Evolutionary conservation across 768 basidiomycete genomes (phyloP).

Genomic region (Coprinellus micaceus): DNA sequence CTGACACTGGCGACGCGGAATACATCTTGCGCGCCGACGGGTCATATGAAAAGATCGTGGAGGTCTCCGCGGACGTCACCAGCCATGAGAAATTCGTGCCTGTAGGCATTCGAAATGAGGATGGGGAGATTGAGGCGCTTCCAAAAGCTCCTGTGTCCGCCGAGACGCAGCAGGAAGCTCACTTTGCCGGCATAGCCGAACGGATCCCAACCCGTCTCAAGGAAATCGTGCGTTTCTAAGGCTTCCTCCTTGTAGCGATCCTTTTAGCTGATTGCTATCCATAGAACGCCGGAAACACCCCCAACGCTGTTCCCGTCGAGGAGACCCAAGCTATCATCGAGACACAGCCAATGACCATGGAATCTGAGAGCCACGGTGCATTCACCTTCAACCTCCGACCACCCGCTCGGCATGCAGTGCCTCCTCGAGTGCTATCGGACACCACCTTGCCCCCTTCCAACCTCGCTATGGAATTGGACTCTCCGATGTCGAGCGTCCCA

Average conservation of each 20-base stretch:
- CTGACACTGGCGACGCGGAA: slow-evolving; percentile 40
- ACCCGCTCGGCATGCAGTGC: too few species aligned
- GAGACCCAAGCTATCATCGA: slow-evolving; percentile 44
- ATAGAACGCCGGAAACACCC: slow-evolving; percentile 15
- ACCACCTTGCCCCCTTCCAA: slow-evolving; percentile 9
- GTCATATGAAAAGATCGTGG: slow-evolving; percentile 22
- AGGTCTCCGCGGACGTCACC: too few species aligned
- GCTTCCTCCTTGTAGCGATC: not conserved
- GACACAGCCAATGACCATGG: slow-evolving; percentile 12
- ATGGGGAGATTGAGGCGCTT: slow-evolving; percentile 50
- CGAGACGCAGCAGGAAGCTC: slow-evolving; percentile 37
- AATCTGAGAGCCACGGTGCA: slow-evolving; percentile 6
- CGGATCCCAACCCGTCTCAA: slow-evolving; percentile 50
- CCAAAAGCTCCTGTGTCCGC: slow-evolving; percentile 11
- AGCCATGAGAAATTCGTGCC: slow-evolving; percentile 14
- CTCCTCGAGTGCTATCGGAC: not conserved
- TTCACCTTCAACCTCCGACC: not conserved
- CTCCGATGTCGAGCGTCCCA: slow-evolving; percentile 28
- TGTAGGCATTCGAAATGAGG: slow-evolving; percentile 52
- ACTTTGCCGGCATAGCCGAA: slow-evolving; percentile 51
- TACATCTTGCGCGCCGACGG: slow-evolving; percentile 36
- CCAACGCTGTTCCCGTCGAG: slow-evolving; percentile 27
- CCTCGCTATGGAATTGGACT: slow-evolving; percentile 10
- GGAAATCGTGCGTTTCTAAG: slow-evolving; percentile 51
- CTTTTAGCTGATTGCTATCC: not conserved